These are phyloP conservation scores for Krasilnikovozyma curviuscula DNA, from an alignment of 768 basidiomycete species.

Conservation along the genomic window DNA sequence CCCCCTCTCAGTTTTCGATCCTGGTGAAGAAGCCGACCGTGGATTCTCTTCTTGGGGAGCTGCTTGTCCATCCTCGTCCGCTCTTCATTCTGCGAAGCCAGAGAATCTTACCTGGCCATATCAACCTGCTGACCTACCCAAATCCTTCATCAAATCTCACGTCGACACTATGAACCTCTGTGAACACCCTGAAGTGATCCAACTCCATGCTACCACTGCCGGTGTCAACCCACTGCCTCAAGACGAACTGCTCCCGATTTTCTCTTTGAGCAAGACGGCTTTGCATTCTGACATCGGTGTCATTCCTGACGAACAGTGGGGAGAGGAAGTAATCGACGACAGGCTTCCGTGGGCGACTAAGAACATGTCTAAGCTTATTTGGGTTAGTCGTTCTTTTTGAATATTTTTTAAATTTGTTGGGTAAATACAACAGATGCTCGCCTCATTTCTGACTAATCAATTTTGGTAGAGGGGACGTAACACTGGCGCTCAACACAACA, in stretches of 20 bases:
- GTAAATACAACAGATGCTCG: too few species aligned
- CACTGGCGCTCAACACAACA: constrained; percentile 15
- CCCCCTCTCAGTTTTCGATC: constrained; percentile 8
- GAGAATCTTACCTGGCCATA: too few species aligned
- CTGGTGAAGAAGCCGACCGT: too few species aligned
- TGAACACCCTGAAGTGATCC: constrained; percentile 17
- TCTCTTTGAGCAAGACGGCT: constrained; percentile 17
- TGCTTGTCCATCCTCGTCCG: too few species aligned
- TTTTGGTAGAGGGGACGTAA: constrained; percentile 21
- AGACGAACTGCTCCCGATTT: constrained; percentile 16
- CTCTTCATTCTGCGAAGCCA: too few species aligned
- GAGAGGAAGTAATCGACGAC: constrained; percentile 7
- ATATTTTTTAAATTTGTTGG: background rate
- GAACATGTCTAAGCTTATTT: constrained; percentile 9
- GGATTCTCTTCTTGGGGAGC: too few species aligned
- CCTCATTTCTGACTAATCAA: too few species aligned
- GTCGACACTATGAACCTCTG: constrained; percentile 16
- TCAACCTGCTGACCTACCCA: constrained; percentile 15
- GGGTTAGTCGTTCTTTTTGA: background rate
- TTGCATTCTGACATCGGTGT: constrained; percentile 19
- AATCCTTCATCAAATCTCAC: constrained; percentile 20
- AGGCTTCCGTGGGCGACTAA: constrained; percentile 18
- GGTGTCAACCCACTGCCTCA: constrained; percentile 12
- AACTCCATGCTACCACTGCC: constrained; percentile 14
- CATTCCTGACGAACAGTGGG: constrained; percentile 18